phyloP scores from a whole-genome alignment of 2,329 filamentous ascomycete species.

The Amesomyces nigricolor region DNA sequence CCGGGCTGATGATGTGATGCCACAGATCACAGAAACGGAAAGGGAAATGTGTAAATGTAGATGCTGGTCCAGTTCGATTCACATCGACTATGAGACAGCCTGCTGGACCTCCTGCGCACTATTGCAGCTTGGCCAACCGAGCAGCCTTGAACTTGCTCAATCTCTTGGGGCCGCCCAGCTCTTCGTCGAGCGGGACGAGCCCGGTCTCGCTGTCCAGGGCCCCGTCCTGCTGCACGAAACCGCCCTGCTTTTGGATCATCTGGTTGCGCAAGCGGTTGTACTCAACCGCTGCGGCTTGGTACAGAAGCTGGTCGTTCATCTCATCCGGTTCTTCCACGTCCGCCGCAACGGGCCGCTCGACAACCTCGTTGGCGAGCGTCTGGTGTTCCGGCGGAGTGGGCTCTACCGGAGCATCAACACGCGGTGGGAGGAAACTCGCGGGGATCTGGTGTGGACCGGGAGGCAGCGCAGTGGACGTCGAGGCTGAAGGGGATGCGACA shows the following conservation, averaged over 20 bases:
- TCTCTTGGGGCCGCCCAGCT: constrained; percentile 56
- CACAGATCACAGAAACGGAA: constrained; percentile 7
- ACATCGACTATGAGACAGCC: constrained; percentile 23
- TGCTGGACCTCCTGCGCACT: constrained; percentile 25
- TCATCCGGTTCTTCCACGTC: constrained; percentile 49
- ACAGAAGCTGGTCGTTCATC: constrained; percentile 65
- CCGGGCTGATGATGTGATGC: neutral
- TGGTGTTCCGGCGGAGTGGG: constrained; percentile 47
- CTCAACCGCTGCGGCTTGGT: constrained; percentile 73
- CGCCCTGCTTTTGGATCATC: constrained; percentile 77
- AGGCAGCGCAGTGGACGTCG: constrained; percentile 26
- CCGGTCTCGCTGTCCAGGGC: constrained; percentile 48
- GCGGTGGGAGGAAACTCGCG: constrained; percentile 34
- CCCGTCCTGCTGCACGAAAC: constrained; percentile 69
- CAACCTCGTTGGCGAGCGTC: constrained; percentile 54
- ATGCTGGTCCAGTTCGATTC: constrained; percentile 20
- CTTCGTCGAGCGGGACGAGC: constrained; percentile 62
- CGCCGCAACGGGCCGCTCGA: constrained; percentile 46
- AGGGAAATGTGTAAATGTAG: neutral
- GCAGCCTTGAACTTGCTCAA: constrained; percentile 72
- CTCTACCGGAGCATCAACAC: constrained; percentile 30
- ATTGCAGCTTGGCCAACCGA: constrained; percentile 49
- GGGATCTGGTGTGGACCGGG: constrained; percentile 43
- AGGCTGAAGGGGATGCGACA: constrained; percentile 23
- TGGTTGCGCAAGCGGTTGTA: constrained; percentile 78